phyloP scores from a whole-genome alignment of 352 stramenopile genomes.

The Phytophthora kernoviae region DNA sequence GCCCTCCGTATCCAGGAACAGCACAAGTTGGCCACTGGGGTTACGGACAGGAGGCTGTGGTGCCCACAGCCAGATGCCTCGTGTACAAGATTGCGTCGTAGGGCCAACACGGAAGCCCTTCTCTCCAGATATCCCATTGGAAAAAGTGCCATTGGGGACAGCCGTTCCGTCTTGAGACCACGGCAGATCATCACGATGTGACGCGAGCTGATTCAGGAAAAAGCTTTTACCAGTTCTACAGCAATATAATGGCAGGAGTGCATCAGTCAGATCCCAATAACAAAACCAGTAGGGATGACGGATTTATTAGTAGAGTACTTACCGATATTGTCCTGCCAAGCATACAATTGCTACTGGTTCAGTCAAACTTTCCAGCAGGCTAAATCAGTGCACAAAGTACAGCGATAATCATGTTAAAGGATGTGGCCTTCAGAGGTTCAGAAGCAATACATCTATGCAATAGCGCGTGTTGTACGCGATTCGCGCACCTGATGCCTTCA shows the following conservation, averaged over 20 bases:
- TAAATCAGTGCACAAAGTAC: conserved; percentile 24
- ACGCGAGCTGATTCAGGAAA: conserved; percentile 85
- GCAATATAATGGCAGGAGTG: neutral
- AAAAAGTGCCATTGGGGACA: conserved; percentile 10
- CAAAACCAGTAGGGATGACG: neutral
- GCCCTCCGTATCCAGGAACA: conserved; percentile 87
- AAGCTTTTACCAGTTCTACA: conserved; percentile 87
- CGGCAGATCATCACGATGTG: conserved; percentile 22
- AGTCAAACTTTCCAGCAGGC: conserved; percentile 61
- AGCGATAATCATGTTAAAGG: conserved; percentile 6
- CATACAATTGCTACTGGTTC: conserved; percentile 83
- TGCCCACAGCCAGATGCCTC: conserved; percentile 87
- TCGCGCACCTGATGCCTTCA: conserved; percentile 50
- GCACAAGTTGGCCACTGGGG: conserved; percentile 58
- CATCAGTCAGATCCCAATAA: neutral
- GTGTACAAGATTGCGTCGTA: conserved; percentile 86
- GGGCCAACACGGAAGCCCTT: conserved; percentile 74
- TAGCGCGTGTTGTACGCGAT: neutral
- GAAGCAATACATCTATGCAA: neutral
- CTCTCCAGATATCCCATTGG: conserved; percentile 6
- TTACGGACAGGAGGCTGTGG: conserved; percentile 63
- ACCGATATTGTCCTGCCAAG: conserved; percentile 83
- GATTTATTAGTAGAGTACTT: neutral
- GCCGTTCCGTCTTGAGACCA: conserved; percentile 17
- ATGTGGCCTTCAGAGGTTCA: neutral